These are phyloP conservation scores for Cornus florida DNA, from an alignment of 148 eudicot genomes.

Conservation along the genomic window DNA sequence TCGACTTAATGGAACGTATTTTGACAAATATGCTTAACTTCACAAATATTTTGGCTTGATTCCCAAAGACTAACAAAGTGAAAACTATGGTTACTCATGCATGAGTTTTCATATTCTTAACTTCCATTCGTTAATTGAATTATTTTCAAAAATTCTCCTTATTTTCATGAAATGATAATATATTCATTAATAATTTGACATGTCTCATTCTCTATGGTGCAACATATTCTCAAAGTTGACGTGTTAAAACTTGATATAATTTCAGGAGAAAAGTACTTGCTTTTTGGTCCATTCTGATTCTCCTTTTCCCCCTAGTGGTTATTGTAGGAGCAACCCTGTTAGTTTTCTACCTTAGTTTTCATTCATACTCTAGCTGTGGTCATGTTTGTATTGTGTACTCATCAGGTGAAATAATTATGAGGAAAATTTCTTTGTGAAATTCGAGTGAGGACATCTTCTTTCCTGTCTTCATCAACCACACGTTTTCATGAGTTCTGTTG, in stretches of 20 bases:
- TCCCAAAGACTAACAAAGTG: not conserved
- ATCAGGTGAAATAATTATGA: too few relatives aligned
- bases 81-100: not conserved
- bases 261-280: not conserved
- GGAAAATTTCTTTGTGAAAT: not conserved
- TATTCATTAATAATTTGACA: too few relatives aligned
- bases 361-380: not conserved
- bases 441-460: not conserved
- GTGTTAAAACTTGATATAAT: too few relatives aligned
- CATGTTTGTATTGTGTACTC: not conserved
- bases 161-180: not conserved
- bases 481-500: not conserved
- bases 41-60: not conserved
- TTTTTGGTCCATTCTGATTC: not conserved
- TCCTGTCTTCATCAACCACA: not conserved
- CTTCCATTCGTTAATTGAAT: not conserved
- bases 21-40: too few relatives aligned
- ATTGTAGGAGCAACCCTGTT: not conserved
- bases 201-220: not conserved
- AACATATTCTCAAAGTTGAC: not conserved
- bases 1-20: not conserved
- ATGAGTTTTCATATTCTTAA: not conserved
- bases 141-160: too few relatives aligned
- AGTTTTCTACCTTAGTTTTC: not conserved
- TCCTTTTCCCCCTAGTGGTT: not conserved